These are phyloP conservation scores for Pythium monospermum DNA, from an alignment of 352 stramenopile species.

Conservation along the genomic window DNA sequence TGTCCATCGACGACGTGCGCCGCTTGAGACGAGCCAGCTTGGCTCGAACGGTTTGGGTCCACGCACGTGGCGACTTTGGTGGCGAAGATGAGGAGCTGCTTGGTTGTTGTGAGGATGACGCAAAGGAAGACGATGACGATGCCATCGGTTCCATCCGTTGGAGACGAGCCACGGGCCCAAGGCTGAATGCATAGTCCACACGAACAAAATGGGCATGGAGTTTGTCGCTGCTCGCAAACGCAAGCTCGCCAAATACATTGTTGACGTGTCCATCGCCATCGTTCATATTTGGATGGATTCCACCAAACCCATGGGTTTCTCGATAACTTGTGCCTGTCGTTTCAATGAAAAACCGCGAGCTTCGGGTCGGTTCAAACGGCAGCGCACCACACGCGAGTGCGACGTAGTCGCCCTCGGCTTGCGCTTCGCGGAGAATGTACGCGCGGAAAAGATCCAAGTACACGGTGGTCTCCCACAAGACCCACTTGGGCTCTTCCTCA, in stretches of 20 bases:
- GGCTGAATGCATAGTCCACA: constrained; percentile 42
- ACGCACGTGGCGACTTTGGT: constrained; percentile 34
- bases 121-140: neutral
- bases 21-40: constrained; percentile 53
- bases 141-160: constrained; percentile 21
- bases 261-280: constrained; percentile 16
- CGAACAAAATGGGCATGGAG: constrained; percentile 46
- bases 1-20: constrained; percentile 65
- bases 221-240: constrained; percentile 25
- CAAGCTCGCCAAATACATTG: constrained; percentile 26
- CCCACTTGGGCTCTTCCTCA: constrained; percentile 22
- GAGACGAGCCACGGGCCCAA: constrained; percentile 20
- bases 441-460: constrained; percentile 52
- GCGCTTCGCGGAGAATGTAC: constrained; percentile 44
- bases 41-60: constrained; percentile 48
- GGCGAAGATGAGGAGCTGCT: constrained; percentile 11
- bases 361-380: constrained; percentile 9
- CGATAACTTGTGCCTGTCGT: constrained; percentile 58
- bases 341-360: constrained; percentile 57
- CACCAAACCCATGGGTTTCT: constrained; percentile 6
- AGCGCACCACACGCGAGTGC: constrained; percentile 7
- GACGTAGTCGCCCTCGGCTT: constrained; percentile 3
- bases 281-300: constrained; percentile 4
- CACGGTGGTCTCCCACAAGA: constrained; percentile 47
- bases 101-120: neutral